Evolutionary conservation across 352 stramenopile species (phyloP), one percentile per base, ranked within the genome.

Genomic region (Bremia lactucae): DNA sequence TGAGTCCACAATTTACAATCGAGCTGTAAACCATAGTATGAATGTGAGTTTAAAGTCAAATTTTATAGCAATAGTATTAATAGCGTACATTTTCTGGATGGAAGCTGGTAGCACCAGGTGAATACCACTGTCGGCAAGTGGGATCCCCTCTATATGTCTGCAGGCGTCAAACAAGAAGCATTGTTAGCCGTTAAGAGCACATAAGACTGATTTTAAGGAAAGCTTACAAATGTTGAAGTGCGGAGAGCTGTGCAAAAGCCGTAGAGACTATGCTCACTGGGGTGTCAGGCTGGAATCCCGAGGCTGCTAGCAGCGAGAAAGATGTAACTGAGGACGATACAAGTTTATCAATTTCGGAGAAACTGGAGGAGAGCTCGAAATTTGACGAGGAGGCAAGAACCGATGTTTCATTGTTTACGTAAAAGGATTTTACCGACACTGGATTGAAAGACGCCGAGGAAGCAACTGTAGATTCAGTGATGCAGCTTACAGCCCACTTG

Each of bases 151-250:
- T 13, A 83, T 58, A 8, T 68, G 47, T 16, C 71, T 83, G 26
- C 23, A 46, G n/a, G n/a, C n/a, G 9, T 25, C 28, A 31, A 29
- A 48, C 6, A 16, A 10, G n/a, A 6, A 13, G 11, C n/a, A 53
- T 25, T 62, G 36, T 18, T 21, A 31, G 13, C n/a, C 13, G 13
- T 19, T 16, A 33, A 33, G 1, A 33, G 15, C 2, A 1, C 11
- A 28, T 42, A 8, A 20, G 7, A 33, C 16, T 38, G 47, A 40
- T 36, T 14, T 13, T 15, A 5, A 31, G 9, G 3, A 20, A 11
- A 26, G 42, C 67, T 38, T 66, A 83, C 70, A 83, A 49, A 11
- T 28, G 53, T 56, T 76, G 35, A 5, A 83, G 54, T 0, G 53
- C 39, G 0, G 52, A 55, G 2, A 83, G 55, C 35, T 62, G 28